Base-by-base conservation (phyloP, 2,329 filamentous ascomycete genomes). In the Helotiales sp. region DNA sequence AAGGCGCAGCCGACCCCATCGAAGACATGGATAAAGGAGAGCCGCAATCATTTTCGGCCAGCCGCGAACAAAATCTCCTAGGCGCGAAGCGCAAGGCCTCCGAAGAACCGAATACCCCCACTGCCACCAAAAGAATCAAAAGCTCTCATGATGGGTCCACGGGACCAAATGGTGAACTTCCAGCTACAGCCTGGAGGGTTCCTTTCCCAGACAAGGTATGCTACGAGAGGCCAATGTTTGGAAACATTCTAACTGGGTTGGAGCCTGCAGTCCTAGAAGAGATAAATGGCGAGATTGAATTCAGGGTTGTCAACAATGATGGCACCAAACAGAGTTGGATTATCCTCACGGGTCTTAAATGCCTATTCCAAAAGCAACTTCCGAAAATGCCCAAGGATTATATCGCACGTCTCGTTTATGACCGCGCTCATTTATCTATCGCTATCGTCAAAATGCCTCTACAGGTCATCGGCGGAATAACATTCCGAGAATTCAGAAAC, bases 371-470 rank as follows among this genome's bases (percentile, higher is more conserved):
- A 78, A 98, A 98, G 75, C 96, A 99, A 77, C 85, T 99, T 6
- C 96, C 96, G 0, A 98, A 98, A 80, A 99, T 99, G 96, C 96
- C 96, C 15, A 97, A 98, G 80, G 96, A 98, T 77, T 99, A 99
- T 79, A 98, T 99, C 74, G 96, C 96, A 3, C 92, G 96, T 45
- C 88, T 99, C 7, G 96, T 99, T 66, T 99, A 99, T 81, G 96
- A 99, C 80, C 90, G 96, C 61, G 97, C 95, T 5, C 96, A 99
- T 82, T 79, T 98, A 69, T 97, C 93, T 45, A 97, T 99, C 74
- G 96, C 96, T 22, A 98, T 99, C 76, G 93, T 98, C 74, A 98
- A 98, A 83, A 94, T 96, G 75, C 95, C 96, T 0, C 84, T 97
- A 59, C 93, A 97, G 76, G 93, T 97, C n/a, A 91, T 97, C 50